phyloP scores from a whole-genome alignment of 2,329 filamentous ascomycete genomes.

The Chaetothyriales sp. region DNA sequence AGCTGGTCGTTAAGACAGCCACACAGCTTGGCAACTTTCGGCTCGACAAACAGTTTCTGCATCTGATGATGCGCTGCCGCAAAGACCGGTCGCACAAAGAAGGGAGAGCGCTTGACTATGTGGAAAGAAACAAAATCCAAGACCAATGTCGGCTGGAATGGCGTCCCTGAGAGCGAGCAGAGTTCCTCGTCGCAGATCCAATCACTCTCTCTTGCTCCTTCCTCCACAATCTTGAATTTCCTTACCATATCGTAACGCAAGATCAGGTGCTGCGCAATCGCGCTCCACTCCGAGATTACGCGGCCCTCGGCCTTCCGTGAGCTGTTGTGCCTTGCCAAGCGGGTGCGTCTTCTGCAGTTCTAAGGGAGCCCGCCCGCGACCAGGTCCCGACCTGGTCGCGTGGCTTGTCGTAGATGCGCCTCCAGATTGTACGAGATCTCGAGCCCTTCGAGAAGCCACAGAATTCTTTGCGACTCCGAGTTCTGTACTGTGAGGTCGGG shows the following conservation, averaged over 20 bases:
- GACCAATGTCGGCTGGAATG: constrained; percentile 14
- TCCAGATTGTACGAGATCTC: constrained; percentile 59
- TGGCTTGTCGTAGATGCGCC: constrained; percentile 34
- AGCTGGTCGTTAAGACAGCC: not conserved
- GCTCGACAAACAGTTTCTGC: constrained; percentile 9
- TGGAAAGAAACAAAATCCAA: constrained; percentile 20
- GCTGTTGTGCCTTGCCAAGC: constrained; percentile 64
- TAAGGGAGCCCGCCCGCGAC: constrained; percentile 47
- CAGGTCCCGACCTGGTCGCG: constrained; percentile 69
- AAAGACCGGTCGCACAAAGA: constrained; percentile 14
- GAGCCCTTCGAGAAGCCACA: constrained; percentile 78
- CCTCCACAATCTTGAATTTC: constrained; percentile 17
- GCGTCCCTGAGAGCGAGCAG: constrained; percentile 19
- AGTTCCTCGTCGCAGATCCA: constrained; percentile 21
- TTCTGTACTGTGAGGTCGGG: constrained; percentile 5
- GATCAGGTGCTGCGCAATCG: constrained; percentile 23
- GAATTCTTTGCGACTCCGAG: constrained; percentile 66
- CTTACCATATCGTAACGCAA: constrained; percentile 21
- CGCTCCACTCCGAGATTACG: constrained; percentile 21
- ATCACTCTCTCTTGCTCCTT: constrained; percentile 15
- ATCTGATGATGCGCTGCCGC: constrained; percentile 5
- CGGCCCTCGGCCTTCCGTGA: constrained; percentile 12
- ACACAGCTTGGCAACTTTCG: constrained; percentile 1
- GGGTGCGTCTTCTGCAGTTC: constrained; percentile 68
- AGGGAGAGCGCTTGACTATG: constrained; percentile 6